phyloP scores from a whole-genome alignment of 257 asterid species.

The Solanum pennellii region DNA sequence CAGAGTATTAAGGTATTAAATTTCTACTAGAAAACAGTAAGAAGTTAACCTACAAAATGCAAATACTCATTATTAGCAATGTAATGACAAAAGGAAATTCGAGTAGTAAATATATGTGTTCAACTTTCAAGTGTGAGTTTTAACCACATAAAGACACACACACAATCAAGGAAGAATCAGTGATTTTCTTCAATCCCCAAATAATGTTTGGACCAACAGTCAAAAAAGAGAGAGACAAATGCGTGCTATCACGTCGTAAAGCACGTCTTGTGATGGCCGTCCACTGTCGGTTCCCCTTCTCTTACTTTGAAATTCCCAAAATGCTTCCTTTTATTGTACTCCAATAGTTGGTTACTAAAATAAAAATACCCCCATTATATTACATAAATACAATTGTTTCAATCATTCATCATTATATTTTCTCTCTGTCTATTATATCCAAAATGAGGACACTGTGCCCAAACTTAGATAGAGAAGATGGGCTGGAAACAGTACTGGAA shows the following conservation, averaged over 20 bases:
- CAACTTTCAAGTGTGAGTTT: neutral
- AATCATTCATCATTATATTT: neutral
- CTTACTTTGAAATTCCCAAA: neutral
- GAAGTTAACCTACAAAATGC: neutral
- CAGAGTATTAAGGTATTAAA: neutral
- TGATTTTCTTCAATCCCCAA: neutral
- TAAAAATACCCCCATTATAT: neutral
- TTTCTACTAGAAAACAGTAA: neutral
- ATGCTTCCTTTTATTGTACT: neutral
- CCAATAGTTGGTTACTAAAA: neutral
- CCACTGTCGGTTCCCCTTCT: neutral
- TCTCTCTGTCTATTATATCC: neutral
- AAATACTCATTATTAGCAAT: neutral
- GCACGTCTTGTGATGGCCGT: neutral
- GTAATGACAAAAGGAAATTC: neutral
- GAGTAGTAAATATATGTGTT: neutral
- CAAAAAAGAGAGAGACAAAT: neutral
- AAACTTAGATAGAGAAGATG: neutral
- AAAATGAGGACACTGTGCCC: neutral
- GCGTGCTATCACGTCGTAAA: neutral
- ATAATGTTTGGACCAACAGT: neutral
- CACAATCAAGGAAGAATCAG: neutral
- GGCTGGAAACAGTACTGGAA: neutral
- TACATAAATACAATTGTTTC: neutral
- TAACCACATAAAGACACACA: neutral